Base-by-base conservation (phyloP, 1,139 yeast genomes). In the Taphrina flavorubra region DNA sequence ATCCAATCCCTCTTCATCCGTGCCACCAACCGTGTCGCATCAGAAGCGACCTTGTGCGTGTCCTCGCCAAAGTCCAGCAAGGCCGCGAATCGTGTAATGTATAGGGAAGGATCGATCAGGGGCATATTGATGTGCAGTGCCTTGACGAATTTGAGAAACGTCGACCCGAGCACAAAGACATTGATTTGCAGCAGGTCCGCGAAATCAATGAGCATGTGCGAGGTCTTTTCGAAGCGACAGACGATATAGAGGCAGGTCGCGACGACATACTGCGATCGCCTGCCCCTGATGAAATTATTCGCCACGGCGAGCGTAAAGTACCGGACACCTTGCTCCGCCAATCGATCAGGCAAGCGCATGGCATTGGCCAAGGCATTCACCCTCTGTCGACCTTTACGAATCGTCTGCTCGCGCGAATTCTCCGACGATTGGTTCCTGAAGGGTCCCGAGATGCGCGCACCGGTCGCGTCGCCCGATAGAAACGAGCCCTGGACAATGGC, bases 1-100 rank as follows among this genome's bases (percentile, higher is more conserved):
- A 94, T 89, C 97, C 98, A 94, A 77, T 94, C 99, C 64, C 87
- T 85, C 31, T 92, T 84, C 99, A 94, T 94, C 74, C 97, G 82
- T 75, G 87, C 91, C 0, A 97, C 97, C 47, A 94, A 80, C 73
- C 88, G 86, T 8, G 87, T 87, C 0, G 99, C 98, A 77, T 95
- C 99, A 69, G 84, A 84, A 42, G 90, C 88, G 16, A 94, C 97
- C 74, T 87, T 88, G 51, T 87, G 84, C 18, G 78, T 74, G 55
- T 77, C 79, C 67, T 86, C 87, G 71, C 84, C 83, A 74, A 94
- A 89, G 71, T 90, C 90, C 70, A 94, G 81, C 74, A 87, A 86
- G 71, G 92, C 95, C 0, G 96, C 97, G 81, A 94, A 95, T 77
- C 96, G 95, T 76, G 90, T 96, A 66, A 94, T 92, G 76, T 90